Conservation (phyloP, 2,329 filamentous ascomycete genomes). For the Ascocoryne sarcoides region DNA sequence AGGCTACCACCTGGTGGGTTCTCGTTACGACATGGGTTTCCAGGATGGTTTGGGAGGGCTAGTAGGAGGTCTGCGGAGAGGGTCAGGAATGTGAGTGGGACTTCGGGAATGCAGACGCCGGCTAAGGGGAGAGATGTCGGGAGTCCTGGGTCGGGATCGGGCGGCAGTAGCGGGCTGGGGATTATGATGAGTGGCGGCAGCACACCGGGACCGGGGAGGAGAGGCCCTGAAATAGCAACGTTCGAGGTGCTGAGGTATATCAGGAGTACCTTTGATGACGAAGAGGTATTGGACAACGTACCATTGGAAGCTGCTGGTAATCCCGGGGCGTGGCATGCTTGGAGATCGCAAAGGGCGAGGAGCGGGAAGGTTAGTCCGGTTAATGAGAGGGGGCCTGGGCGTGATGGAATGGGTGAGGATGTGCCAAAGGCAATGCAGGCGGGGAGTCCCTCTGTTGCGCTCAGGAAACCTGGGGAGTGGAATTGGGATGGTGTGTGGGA, state of each 20-base stretch:
- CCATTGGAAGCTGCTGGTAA: conserved; percentile 80
- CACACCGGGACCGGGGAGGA: conserved; percentile 3
- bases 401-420: not conserved
- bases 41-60: conserved; percentile 71
- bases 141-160: conserved; percentile 14
- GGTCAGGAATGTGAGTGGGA: conserved; percentile 10
- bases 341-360: conserved; percentile 61
- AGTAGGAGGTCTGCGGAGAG: conserved; percentile 34
- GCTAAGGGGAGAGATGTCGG: conserved; percentile 12
- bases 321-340: conserved; percentile 87
- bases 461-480: conserved; percentile 69
- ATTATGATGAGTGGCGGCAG: conserved; percentile 7
- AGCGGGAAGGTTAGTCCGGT: conserved; percentile 38
- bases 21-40: conserved; percentile 83
- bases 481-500: conserved; percentile 99
- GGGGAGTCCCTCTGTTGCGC: conserved; percentile 5
- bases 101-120: conserved; percentile 18
- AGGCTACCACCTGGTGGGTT: conserved; percentile 81
- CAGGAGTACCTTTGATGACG: conserved; percentile 71
- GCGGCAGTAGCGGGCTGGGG: conserved; percentile 16
- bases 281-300: conserved; percentile 66
- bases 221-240: conserved; percentile 34
- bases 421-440: not conserved
- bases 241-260: conserved; percentile 73
- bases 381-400: no score